A percentile compares a stretch with the other conserved stretches of the same genome.
These are phyloP conservation scores for Pseudogymnoascus sp. DNA, from an alignment of 2,329 filamentous ascomycete species.

Conservation along the genomic window DNA sequence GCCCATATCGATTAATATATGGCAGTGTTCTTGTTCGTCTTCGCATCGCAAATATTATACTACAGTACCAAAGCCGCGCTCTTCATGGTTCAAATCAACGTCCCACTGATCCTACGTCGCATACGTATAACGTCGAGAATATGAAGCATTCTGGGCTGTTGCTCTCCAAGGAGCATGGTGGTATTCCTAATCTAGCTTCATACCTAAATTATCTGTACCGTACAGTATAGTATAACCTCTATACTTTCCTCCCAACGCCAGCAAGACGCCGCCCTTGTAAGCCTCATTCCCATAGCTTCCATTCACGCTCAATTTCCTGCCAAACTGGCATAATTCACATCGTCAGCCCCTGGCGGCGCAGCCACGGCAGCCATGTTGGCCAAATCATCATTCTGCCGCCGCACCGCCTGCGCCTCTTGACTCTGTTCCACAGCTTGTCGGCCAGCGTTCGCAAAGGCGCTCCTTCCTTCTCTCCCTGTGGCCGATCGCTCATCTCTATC, in stretches of 20 bases:
- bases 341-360: conserved; percentile 68
- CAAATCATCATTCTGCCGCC: conserved; percentile 22
- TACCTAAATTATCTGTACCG: not conserved
- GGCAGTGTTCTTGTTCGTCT: not conserved
- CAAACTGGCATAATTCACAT: conserved; percentile 78
- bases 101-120: not conserved
- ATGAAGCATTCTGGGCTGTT: not conserved
- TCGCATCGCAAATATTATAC: not conserved
- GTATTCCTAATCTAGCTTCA: not conserved
- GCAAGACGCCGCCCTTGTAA: not conserved
- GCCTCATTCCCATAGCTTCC: not conserved
- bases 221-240: conserved; percentile 2
- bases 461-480: conserved; percentile 71
- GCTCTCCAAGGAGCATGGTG: not conserved
- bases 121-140: not conserved
- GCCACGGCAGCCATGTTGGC: conserved; percentile 44
- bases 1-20: not conserved
- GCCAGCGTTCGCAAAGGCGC: conserved; percentile 42
- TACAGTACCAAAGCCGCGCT: not conserved
- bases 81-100: too few relatives aligned
- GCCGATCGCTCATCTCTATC: conserved; percentile 75
- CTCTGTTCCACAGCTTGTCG: conserved; percentile 30
- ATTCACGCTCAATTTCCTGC: conserved; percentile 60
- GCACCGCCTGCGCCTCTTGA: conserved; percentile 19
- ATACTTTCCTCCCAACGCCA: not conserved